Evolutionary conservation across 2,329 filamentous ascomycete genomes (phyloP).

Genomic region (Lithohypha guttulata): DNA sequence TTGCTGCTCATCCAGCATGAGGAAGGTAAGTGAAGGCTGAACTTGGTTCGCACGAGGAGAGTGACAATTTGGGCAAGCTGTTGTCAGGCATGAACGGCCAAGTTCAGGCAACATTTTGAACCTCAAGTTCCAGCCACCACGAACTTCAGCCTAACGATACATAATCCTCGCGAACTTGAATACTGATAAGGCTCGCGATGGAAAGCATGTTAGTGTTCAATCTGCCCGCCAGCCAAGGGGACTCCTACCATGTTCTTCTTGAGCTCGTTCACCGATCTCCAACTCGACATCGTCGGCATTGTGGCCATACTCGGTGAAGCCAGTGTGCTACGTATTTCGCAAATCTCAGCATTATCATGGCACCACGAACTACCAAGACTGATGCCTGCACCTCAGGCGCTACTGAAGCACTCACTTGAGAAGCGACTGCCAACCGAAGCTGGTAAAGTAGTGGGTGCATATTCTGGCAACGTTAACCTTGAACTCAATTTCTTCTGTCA

Average conservation of each 20-base stretch:
- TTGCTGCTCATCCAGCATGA: no score
- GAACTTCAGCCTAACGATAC: no score
- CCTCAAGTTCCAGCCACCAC: no score
- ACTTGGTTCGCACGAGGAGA: no score
- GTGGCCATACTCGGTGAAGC: slow-evolving; percentile 54
- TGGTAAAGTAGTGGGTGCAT: slow-evolving; percentile 48
- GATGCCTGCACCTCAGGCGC: slow-evolving; percentile 51
- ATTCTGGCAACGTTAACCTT: slow-evolving; percentile 44
- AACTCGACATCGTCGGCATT: slow-evolving; percentile 50
- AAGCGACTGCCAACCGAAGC: slow-evolving; percentile 45
- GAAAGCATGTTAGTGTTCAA: no score
- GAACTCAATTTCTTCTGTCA: slow-evolving; percentile 53
- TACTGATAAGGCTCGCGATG: no score
- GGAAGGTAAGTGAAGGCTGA: no score
- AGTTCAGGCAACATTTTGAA: no score
- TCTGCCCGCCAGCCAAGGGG: no score
- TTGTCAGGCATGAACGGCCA: no score
- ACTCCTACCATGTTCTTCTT: slow-evolving; percentile 13
- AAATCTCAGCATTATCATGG: slow-evolving; percentile 48
- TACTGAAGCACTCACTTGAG: slow-evolving; percentile 48
- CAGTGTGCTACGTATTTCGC: slow-evolving; percentile 47
- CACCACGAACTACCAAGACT: slow-evolving; percentile 50
- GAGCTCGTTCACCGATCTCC: slow-evolving; percentile 10
- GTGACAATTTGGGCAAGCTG: no score
- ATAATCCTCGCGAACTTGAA: no score